Base-by-base conservation (phyloP, 1,284 basidiomycete genomes). In the Grifola frondosa region DNA sequence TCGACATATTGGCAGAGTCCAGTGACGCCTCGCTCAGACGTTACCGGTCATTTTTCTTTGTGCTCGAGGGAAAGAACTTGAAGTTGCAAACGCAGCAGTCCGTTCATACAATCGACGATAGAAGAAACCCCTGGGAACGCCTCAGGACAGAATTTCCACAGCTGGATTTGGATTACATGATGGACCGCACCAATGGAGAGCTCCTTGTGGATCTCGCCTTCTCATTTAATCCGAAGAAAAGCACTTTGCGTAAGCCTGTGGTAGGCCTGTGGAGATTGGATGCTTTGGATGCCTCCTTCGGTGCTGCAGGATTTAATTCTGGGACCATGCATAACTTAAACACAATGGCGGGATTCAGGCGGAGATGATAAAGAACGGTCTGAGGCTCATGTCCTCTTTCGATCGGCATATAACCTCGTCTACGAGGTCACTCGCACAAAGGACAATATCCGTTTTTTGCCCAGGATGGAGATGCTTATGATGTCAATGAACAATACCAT, bases 41-140 rank as follows among this genome's bases (percentile, higher is more conserved):
- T 17, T 37, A 37, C 11, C 24, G 36, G 11, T 37, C 36, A 5
- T 37, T 37, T 19, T 37, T 23, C 36, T 37, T 37, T 12, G 36
- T 37, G 12, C 24, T 37, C 25, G 36, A 37, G 7, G 36, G 15
- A 3, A 37, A 37, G 36, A 37, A 37, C 36, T 24, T 25, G 9
- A 37, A 37, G 36, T 19, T 28, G n/a, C 36, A 37, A 17, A 37
- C 36, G 11, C n/a, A n/a, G n/a, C n/a, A n/a, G n/a, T n/a, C n/a
- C n/a, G n/a, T n/a, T n/a, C n/a, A n/a, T n/a, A n/a, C n/a, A n/a
- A n/a, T n/a, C n/a, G n/a, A n/a, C n/a, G n/a, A n/a, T n/a, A n/a
- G n/a, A n/a, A 15, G 24, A 12, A 26, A 28, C 12, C 24, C 36
- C 5, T 24, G n/a, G n/a, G 13, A 12, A 13, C 13, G 13, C n/a